Conservation (phyloP, 1,284 basidiomycete genomes). For the Trichosporon inkin region DNA sequence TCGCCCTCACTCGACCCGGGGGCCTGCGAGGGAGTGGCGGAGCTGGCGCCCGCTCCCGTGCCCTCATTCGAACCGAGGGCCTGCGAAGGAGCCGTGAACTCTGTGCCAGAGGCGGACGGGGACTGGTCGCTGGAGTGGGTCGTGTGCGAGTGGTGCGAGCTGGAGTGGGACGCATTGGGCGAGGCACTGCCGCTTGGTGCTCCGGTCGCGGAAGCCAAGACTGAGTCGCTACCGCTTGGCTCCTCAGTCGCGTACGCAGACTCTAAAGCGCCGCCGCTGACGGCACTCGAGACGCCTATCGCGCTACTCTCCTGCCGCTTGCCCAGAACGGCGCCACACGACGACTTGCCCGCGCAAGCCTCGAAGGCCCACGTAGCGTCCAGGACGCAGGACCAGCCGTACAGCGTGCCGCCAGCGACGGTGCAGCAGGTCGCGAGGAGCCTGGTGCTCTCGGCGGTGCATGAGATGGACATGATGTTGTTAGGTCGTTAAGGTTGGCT, state of each 20-base stretch:
- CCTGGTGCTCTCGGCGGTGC: neutral
- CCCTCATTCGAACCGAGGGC: too few species aligned
- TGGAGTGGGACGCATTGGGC: neutral
- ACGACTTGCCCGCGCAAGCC: neutral
- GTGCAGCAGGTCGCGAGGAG: neutral
- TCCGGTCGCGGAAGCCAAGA: too few species aligned
- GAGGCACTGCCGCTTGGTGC: neutral
- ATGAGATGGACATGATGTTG: neutral
- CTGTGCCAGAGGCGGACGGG: too few species aligned
- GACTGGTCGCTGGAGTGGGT: too few species aligned
- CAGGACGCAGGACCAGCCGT: neutral
- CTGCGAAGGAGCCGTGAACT: too few species aligned
- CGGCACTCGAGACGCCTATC: too few species aligned
- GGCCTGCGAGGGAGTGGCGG: too few species aligned
- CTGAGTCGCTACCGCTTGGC: neutral
- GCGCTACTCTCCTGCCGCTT: neutral
- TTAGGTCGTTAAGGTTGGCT: neutral
- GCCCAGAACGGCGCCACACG: neutral
- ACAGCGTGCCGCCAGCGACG: neutral
- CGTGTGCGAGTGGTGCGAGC: too few species aligned
- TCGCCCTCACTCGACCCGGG: too few species aligned
- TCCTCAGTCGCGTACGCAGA: neutral
- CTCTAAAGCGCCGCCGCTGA: neutral
- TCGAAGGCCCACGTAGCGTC: neutral
- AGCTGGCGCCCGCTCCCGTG: too few species aligned